These are phyloP conservation scores for Fusarium sp. DNA, from an alignment of 2,329 filamentous ascomycete species.

Conservation along the genomic window DNA sequence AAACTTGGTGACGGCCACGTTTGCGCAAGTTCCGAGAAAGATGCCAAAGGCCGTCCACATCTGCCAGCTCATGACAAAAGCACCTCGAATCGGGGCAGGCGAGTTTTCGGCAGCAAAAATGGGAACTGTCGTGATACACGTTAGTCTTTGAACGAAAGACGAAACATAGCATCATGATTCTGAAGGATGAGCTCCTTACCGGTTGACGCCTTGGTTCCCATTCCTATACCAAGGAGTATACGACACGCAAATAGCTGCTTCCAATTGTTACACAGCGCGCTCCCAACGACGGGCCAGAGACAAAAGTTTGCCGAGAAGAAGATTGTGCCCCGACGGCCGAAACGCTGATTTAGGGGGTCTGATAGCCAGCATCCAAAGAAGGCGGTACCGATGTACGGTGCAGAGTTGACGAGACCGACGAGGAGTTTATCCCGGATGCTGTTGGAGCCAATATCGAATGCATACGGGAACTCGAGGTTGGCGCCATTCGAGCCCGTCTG, in stretches of 20 bases:
- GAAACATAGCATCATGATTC: neutral
- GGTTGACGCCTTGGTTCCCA: conserved; percentile 75
- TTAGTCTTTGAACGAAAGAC: conserved; percentile 16
- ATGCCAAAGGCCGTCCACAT: conserved; percentile 71
- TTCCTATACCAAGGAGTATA: conserved; percentile 77
- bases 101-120: conserved; percentile 79
- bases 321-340: conserved; percentile 62
- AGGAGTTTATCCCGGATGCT: conserved; percentile 56
- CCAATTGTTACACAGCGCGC: conserved; percentile 75
- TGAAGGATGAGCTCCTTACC: conserved; percentile 43
- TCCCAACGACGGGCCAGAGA: conserved; percentile 73
- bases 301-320: conserved; percentile 78
- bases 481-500: conserved; percentile 70
- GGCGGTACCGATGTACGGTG: conserved; percentile 59
- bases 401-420: conserved; percentile 72
- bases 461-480: conserved; percentile 66
- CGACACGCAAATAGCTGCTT: conserved; percentile 73
- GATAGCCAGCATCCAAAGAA: conserved; percentile 69
- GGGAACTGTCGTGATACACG: conserved; percentile 62
- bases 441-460: conserved; percentile 55
- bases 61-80: conserved; percentile 84
- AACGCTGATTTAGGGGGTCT: conserved; percentile 63
- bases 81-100: conserved; percentile 73
- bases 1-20: conserved; percentile 57
- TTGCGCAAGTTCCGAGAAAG: conserved; percentile 66